Base-by-base conservation (phyloP, 2,329 filamentous ascomycete genomes). In the Colletotrichum caudatum region DNA sequence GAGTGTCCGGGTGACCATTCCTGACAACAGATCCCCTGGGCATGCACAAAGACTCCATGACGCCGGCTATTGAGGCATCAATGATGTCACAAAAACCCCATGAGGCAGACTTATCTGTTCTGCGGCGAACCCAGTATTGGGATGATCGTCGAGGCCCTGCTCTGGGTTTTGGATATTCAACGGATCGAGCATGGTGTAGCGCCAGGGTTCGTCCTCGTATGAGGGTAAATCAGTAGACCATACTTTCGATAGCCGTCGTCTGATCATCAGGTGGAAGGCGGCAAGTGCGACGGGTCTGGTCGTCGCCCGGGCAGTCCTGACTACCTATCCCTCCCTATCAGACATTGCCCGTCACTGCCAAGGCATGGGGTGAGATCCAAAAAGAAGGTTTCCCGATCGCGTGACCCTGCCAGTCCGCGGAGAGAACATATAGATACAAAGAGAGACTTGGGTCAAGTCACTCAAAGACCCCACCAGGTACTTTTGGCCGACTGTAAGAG, bases 361-460 rank as follows among this genome's bases (percentile, higher is more conserved):
- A 71, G 68, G 35, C 41, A 23, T 11, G 44, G 46, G 20, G 44
- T 37, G 57, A 51, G 41, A 58, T 61, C 14, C 57, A n/a, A 23
- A n/a, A 35, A 11, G 41, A 44, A 57, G 57, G 53, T 37, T 33
- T 51, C 33, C 33, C 41, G 46, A 46, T 48, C 26, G 39, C 35
- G n/a, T 7, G 37, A 26, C 37, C 18, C n/a, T 48, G 48, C 14
- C n/a, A 46, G 54, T 20, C 4, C n/a, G 35, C 37, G 16, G 29
- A 46, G 57, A n/a, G n/a, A 60, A 66, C 63, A 70, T 61, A 50
- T 23, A 61, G 50, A 48, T 56, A 70, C 63, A 61, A 61, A 4
- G 16, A 44, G 57, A 33, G 57, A 68, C 64, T 71, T 62, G 57
- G 8, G 35, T 20, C n/a, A 67, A 57, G 57, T 67, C 68, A 58